These are phyloP conservation scores for Parafenestella ontariensis DNA, from an alignment of 2,329 filamentous ascomycete species.

Conservation along the genomic window DNA sequence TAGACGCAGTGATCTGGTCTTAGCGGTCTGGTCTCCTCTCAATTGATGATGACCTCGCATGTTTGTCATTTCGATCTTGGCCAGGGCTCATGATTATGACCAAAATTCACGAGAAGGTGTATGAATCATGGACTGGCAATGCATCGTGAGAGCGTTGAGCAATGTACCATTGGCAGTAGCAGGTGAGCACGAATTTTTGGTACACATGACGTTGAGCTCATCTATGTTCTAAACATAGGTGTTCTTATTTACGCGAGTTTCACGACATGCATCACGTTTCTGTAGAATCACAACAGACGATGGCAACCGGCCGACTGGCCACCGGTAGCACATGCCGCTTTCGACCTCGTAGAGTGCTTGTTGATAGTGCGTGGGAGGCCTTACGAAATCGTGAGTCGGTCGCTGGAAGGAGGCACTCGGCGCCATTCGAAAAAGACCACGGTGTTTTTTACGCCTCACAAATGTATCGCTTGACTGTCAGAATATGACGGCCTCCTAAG, in stretches of 20 bases:
- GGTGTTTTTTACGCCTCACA: background rate
- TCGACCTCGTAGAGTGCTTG: background rate
- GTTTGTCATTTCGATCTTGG: too few relatives aligned
- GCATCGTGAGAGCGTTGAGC: background rate
- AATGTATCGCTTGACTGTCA: background rate
- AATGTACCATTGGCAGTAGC: background rate
- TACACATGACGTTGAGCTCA: background rate
- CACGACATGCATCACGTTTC: background rate
- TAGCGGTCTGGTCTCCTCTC: too few relatives aligned
- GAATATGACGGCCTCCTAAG: background rate
- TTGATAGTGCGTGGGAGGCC: background rate
- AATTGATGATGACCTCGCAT: too few relatives aligned
- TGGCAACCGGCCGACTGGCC: background rate
- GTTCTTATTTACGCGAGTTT: background rate
- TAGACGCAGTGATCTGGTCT: too few relatives aligned
- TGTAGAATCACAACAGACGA: background rate
- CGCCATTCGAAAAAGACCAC: background rate
- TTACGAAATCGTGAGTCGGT: background rate
- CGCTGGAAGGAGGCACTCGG: background rate
- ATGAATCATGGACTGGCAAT: too few relatives aligned
- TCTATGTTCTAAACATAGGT: conserved; percentile 1
- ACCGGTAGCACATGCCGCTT: background rate
- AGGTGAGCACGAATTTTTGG: background rate
- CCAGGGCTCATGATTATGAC: too few relatives aligned
- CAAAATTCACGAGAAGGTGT: too few relatives aligned